Percentiles rank a stretch among this genome's conserved stretches.
phyloP scores from a whole-genome alignment of 805 yeast species.

The Komagataella pastoris region DNA sequence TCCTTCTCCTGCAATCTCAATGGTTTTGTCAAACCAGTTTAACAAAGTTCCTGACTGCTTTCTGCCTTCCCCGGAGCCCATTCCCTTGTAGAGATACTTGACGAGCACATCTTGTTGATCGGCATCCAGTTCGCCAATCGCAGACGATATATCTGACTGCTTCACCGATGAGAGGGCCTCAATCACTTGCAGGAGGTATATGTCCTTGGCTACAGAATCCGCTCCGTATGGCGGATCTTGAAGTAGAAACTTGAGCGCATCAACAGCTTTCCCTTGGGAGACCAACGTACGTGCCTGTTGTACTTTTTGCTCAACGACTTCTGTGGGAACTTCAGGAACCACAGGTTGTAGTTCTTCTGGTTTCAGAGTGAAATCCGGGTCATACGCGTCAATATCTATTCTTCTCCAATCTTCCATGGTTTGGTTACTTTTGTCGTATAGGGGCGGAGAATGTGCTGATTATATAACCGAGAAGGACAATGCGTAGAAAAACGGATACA shows the following conservation, averaged over 20 bases:
- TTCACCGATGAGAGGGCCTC: constrained; percentile 59
- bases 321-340: constrained; percentile 31
- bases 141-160: constrained; percentile 48
- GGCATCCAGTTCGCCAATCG: constrained; percentile 43
- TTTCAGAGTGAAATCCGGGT: constrained; percentile 63
- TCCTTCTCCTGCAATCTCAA: constrained; percentile 76
- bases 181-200: constrained; percentile 42
- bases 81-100: constrained; percentile 77
- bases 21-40: constrained; percentile 86
- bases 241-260: constrained; percentile 53
- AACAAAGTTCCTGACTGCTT: constrained; percentile 78
- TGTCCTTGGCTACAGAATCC: constrained; percentile 38
- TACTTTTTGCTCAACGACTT: constrained; percentile 41
- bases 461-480: background rate
- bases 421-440: background rate
- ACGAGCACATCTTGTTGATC: constrained; percentile 68
- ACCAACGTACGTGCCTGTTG: constrained; percentile 47
- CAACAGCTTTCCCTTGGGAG: constrained; percentile 58
- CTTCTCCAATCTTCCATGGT: constrained; percentile 81
- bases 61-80: constrained; percentile 67
- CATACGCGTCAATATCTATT: constrained; percentile 85
- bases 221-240: constrained; percentile 78
- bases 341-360: constrained; percentile 50
- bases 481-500: background rate
- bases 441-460: background rate